A percentile compares a stretch with the other conserved stretches of the same genome.
Evolutionary conservation across 371 early-diverging fungal species (phyloP).

Genomic region (Mortierella sp.): DNA sequence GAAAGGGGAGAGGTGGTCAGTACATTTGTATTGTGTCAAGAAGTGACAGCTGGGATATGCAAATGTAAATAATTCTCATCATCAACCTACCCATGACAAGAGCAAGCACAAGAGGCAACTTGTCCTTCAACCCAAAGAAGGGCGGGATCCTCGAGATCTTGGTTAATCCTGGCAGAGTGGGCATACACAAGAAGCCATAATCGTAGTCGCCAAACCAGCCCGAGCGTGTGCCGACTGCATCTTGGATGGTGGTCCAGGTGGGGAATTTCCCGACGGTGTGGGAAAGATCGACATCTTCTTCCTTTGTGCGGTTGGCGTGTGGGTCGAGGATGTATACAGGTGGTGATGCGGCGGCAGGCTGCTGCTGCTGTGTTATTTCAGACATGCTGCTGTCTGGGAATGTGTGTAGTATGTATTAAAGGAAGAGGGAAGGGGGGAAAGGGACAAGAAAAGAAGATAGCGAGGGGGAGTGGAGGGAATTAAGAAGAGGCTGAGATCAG

Average conservation of each 20-base stretch:
- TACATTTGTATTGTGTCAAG: not conserved
- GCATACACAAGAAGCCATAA: conserved; percentile 69
- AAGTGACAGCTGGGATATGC: not conserved
- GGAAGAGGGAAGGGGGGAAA: not conserved
- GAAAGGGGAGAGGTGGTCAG: not conserved
- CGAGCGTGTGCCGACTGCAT: conserved; percentile 62
- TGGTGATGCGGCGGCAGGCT: conserved; percentile 19
- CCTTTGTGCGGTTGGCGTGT: conserved; percentile 38
- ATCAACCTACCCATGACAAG: conserved; percentile 65
- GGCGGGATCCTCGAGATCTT: conserved; percentile 59
- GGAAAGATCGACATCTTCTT: conserved; percentile 46
- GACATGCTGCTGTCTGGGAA: conserved; percentile 20
- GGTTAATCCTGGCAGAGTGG: conserved; percentile 57
- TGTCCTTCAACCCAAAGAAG: conserved; percentile 72
- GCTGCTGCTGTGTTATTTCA: conserved; percentile 36
- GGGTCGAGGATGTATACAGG: conserved; percentile 52
- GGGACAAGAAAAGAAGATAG: too few relatives aligned
- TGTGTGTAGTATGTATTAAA: not conserved
- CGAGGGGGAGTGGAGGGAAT: not conserved
- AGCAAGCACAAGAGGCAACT: conserved; percentile 68
- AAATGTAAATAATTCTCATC: too few relatives aligned
- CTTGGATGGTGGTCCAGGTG: conserved; percentile 52
- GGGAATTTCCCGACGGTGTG: conserved; percentile 42
- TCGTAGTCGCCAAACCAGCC: conserved; percentile 77
- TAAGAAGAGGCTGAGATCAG: not conserved